A percentile compares a stretch with the other conserved stretches of the same genome.
These are phyloP conservation scores for Cocos nucifera DNA, from an alignment of 176 grass and related monocot genomes.

Conservation along the genomic window DNA sequence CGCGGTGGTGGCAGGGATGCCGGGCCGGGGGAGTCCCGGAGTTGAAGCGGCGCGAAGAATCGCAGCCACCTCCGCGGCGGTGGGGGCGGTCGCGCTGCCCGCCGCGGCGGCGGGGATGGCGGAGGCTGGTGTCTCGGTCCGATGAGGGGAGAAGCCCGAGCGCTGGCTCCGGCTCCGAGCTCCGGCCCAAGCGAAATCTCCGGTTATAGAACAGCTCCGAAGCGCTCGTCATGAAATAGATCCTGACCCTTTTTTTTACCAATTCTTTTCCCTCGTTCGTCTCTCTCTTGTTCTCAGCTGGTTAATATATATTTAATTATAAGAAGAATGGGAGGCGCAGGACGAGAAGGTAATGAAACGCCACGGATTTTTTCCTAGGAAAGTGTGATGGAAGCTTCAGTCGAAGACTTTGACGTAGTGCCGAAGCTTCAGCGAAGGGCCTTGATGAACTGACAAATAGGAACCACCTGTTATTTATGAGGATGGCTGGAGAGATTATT, in stretches of 20 bases:
- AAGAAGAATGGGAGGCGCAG: too few species aligned
- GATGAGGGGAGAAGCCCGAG: slow-evolving; percentile 23
- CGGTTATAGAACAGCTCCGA: slow-evolving; percentile 69
- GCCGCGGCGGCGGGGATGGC: slow-evolving; percentile 16
- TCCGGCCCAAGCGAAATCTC: slow-evolving; percentile 47
- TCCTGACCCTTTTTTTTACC: neutral
- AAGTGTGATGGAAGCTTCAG: too few species aligned
- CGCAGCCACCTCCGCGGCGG: slow-evolving; percentile 24
- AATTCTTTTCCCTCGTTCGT: too few species aligned
- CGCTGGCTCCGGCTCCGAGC: slow-evolving; percentile 28
- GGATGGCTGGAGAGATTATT: too few species aligned
- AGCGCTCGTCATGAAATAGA: slow-evolving; percentile 66
- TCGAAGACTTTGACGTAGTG: too few species aligned
- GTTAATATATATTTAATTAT: too few species aligned
- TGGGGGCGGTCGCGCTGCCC: slow-evolving; percentile 23
- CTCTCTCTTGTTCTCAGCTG: too few species aligned
- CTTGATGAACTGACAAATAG: too few species aligned
- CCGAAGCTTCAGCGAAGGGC: too few species aligned
- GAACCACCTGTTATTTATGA: too few species aligned
- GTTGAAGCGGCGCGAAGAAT: slow-evolving; percentile 22
- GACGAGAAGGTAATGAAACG: too few species aligned
- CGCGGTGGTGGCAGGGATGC: slow-evolving; percentile 26
- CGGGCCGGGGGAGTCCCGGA: slow-evolving; percentile 24
- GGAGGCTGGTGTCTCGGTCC: slow-evolving; percentile 25
- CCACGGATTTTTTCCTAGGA: too few species aligned